Base-by-base conservation (phyloP, 2,329 filamentous ascomycete genomes). In the Phialophora macrospora region DNA sequence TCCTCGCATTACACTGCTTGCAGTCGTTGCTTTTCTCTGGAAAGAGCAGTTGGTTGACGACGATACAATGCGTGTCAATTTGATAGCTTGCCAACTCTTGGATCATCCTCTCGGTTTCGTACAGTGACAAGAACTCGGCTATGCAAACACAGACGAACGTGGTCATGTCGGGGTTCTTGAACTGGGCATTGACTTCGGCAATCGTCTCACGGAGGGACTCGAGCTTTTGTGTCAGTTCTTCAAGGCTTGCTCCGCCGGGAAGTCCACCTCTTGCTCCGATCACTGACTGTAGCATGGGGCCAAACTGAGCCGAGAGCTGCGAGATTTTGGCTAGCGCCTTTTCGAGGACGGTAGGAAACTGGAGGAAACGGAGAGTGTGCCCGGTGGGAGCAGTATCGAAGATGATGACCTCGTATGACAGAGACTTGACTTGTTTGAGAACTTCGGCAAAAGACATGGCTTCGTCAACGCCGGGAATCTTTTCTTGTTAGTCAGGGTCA, bases 381-480 rank as follows among this genome's bases (percentile, higher is more conserved):
- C 95, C 95, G 17, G 95, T 99, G 17, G 95, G 95, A 3, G 95
- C 95, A 38, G 95, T 99, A 80, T 99, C 95, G 86, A 99, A 99
- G 79, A 99, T 92, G 81, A 99, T 98, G 75, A 94, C 92, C 79
- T 98, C 95, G 86, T 99, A 99, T 57, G 93, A 96, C 77, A 98
- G 90, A 48, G 92, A 96, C 82, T 98, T 98, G 82, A 99, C 95
- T 81, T 99, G 95, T 81, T 99, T 99, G 75, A 99, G 86, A 70
- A 99, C 95, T 82, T 99, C 95, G 77, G 95, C 95, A 77, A 99
- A 99, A 64, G 93, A 97, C 95, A 99, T 99, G 78, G 95, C 95
- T 80, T 99, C 95, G 77, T 99, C 95, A 69, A 99, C 96, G 80
- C 95, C 95, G 20, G 95, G 95, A 69, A 99, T 99, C 92, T 96